Percentiles rank a stretch among this genome's conserved stretches.
These are phyloP conservation scores for Colletotrichum acutatum DNA, from an alignment of 2,329 filamentous ascomycete species.

Conservation along the genomic window DNA sequence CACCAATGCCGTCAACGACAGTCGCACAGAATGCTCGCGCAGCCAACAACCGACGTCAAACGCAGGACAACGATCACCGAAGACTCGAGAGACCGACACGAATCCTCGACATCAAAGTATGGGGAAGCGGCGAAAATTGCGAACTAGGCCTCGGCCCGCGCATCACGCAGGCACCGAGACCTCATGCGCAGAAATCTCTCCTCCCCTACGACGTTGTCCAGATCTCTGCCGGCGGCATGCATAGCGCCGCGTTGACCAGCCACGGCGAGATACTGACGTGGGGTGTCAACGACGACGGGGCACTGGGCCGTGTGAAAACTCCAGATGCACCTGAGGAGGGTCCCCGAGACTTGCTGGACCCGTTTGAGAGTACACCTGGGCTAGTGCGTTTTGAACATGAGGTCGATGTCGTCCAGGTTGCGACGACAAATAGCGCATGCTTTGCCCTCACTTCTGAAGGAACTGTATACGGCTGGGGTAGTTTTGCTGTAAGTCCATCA, in stretches of 20 bases:
- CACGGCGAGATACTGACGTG: slow-evolving; percentile 73
- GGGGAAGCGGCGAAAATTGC: slow-evolving; percentile 32
- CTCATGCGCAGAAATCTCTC: slow-evolving; percentile 64
- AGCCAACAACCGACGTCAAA: not conserved
- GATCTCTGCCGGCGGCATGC: slow-evolving; percentile 72
- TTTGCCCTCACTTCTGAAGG: slow-evolving; percentile 72
- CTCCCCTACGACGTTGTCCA: slow-evolving; percentile 67
- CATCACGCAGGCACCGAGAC: slow-evolving; percentile 5
- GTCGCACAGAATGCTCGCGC: not conserved
- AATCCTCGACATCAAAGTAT: slow-evolving; percentile 25
- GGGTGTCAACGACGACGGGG: slow-evolving; percentile 75
- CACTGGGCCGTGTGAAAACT: slow-evolving; percentile 66
- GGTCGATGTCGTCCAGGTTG: slow-evolving; percentile 67
- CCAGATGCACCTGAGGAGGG: slow-evolving; percentile 51
- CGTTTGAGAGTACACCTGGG: slow-evolving; percentile 63
- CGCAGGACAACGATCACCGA: not conserved
- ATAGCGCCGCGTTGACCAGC: slow-evolving; percentile 69
- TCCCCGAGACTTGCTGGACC: slow-evolving; percentile 46
- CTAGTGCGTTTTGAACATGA: slow-evolving; percentile 61
- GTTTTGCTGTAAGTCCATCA: slow-evolving; percentile 60
- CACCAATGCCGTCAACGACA: not conserved
- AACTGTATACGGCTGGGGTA: slow-evolving; percentile 74
- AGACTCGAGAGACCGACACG: not conserved
- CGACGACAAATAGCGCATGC: slow-evolving; percentile 70
- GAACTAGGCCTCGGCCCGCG: slow-evolving; percentile 28